These are phyloP conservation scores for Peniophora sp. DNA, from an alignment of 1,284 basidiomycete genomes.

Conservation along the genomic window DNA sequence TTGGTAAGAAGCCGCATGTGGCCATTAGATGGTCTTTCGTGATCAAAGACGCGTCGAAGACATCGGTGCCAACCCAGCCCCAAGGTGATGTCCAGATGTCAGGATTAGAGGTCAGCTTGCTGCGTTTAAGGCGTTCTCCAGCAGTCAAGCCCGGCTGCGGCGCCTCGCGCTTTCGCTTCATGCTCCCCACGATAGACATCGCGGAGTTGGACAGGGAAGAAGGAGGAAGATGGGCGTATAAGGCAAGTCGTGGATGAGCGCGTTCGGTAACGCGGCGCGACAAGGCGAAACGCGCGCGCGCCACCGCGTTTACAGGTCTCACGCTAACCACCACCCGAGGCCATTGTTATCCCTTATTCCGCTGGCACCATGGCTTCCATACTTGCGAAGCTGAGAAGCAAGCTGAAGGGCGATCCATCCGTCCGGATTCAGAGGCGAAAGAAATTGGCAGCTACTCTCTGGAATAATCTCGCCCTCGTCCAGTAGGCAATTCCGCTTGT, in stretches of 20 bases:
- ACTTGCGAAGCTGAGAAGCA: neutral
- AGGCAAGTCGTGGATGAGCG: neutral
- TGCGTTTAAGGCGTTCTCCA: slow-evolving; percentile 55
- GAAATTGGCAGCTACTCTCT: slow-evolving; percentile 1
- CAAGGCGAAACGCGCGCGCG: no score
- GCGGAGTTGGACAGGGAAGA: neutral
- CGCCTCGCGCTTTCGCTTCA: neutral
- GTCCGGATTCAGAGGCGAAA: slow-evolving; percentile 21
- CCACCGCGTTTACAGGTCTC: no score
- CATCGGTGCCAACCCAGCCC: slow-evolving; percentile 73
- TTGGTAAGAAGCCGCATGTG: slow-evolving; percentile 57
- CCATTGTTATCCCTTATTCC: no score
- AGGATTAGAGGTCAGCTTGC: slow-evolving; percentile 33
- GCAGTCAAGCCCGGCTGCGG: slow-evolving; percentile 35
- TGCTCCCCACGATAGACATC: neutral
- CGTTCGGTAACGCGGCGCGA: neutral
- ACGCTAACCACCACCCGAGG: no score
- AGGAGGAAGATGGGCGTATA: neutral
- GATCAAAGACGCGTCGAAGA: slow-evolving; percentile 46
- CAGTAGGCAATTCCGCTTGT: slow-evolving; percentile 18
- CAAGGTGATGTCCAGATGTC: slow-evolving; percentile 41
- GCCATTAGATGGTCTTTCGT: slow-evolving; percentile 54
- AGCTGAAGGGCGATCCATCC: slow-evolving; percentile 19
- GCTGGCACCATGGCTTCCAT: neutral
- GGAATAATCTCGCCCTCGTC: slow-evolving; percentile 15